A percentile compares a stretch with the other conserved stretches of the same genome.
These are phyloP conservation scores for Fusarium globosum DNA, from an alignment of 2,329 filamentous ascomycete species.

Conservation along the genomic window DNA sequence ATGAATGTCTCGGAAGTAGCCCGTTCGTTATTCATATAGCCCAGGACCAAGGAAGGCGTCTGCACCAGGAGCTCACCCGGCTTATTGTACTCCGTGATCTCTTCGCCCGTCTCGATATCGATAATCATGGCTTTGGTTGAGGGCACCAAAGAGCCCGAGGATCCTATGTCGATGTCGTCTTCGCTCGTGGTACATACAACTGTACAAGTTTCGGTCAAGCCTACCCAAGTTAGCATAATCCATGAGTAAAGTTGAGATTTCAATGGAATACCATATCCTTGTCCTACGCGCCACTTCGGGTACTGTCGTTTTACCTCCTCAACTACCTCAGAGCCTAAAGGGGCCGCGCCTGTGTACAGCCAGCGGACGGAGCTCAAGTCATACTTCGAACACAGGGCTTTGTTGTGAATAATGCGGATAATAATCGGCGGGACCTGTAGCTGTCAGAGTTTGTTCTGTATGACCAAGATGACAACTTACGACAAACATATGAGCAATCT, in stretches of 20 bases:
- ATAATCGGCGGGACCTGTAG: not conserved
- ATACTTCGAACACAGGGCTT: not conserved
- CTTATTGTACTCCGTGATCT: not conserved
- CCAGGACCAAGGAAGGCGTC: fast-evolving
- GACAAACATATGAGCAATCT: not conserved
- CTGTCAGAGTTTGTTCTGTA: fast-evolving
- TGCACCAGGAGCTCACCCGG: fast-evolving
- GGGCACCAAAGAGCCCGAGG: fast-evolving
- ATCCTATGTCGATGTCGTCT: not conserved
- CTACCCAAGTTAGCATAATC: not conserved
- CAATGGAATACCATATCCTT: not conserved
- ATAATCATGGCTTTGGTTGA: not conserved
- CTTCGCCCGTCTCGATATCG: not conserved
- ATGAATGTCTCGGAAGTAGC: fast-evolving
- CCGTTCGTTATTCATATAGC: not conserved
- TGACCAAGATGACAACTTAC: not conserved
- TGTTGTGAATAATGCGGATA: not conserved
- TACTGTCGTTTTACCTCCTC: not conserved
- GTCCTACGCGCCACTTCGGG: not conserved
- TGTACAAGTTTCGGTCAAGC: not conserved
- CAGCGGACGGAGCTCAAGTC: not conserved
- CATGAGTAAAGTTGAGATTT: no score
- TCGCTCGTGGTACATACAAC: not conserved
- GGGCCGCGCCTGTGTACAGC: not conserved
- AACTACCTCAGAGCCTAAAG: fast-evolving